Evolutionary conservation across 2,329 filamentous ascomycete species (phyloP).

Genomic region (Tothia fuscella): DNA sequence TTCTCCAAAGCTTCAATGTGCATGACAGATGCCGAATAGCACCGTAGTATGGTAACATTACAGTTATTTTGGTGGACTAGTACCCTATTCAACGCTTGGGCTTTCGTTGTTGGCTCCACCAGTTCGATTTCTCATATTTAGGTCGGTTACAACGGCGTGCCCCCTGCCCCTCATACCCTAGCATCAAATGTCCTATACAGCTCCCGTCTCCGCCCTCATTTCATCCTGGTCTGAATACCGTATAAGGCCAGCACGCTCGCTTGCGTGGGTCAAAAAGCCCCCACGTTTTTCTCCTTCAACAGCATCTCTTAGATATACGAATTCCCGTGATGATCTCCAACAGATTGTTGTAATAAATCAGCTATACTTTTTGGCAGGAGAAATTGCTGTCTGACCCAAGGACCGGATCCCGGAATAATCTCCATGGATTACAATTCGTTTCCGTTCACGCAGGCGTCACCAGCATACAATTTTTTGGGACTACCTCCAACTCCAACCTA

Average conservation of each 20-base stretch:
- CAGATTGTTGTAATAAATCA: not conserved
- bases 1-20: too few relatives aligned
- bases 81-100: too few relatives aligned
- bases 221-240: not conserved
- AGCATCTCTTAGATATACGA: not conserved
- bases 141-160: too few relatives aligned
- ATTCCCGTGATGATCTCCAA: too few relatives aligned
- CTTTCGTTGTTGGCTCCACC: too few relatives aligned
- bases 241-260: slow-evolving; percentile 1
- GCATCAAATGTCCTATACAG: too few relatives aligned
- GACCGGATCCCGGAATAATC: too few relatives aligned
- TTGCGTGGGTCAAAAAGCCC: slow-evolving; percentile 2
- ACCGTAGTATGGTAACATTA: too few relatives aligned
- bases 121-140: too few relatives aligned
- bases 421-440: slow-evolving; percentile 9
- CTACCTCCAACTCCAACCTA: slow-evolving; percentile 7
- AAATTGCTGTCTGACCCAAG: not conserved
- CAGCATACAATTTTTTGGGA: slow-evolving; percentile 3
- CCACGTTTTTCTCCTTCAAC: not conserved
- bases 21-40: too few relatives aligned
- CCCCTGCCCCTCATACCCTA: too few relatives aligned
- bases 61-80: too few relatives aligned
- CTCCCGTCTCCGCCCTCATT: not conserved
- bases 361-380: not conserved
- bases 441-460: slow-evolving; percentile 9